These are phyloP conservation scores for Geosiphon pyriformis DNA, from an alignment of 192 early-diverging fungal species.

Conservation along the genomic window DNA sequence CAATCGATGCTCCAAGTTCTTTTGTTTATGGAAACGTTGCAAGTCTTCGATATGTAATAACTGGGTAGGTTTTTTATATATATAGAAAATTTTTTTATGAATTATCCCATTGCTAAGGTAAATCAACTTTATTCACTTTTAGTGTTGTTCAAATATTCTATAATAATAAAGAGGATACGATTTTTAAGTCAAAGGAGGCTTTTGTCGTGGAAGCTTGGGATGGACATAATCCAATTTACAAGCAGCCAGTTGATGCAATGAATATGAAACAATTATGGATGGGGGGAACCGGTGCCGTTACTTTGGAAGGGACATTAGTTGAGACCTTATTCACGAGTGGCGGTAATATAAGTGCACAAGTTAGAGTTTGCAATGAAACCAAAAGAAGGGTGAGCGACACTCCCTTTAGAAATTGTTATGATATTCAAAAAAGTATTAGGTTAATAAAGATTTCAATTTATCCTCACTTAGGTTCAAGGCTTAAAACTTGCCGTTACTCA, in stretches of 20 bases:
- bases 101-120: neutral
- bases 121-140: neutral
- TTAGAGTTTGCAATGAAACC: constrained; percentile 44
- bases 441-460: no score
- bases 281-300: constrained; percentile 36
- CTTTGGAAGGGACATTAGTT: constrained; percentile 31
- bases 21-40: constrained; percentile 44
- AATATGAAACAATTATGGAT: constrained; percentile 40
- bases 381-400: constrained; percentile 47
- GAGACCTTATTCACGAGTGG: constrained; percentile 36
- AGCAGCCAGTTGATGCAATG: constrained; percentile 27
- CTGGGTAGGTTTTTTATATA: constrained; percentile 39
- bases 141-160: constrained; percentile 52
- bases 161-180: constrained; percentile 47
- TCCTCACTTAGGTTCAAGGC: constrained; percentile 57
- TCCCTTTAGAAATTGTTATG: no score
- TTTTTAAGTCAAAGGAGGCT: constrained; percentile 53
- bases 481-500: constrained; percentile 41
- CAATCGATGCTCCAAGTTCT: constrained; percentile 54
- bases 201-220: constrained; percentile 54
- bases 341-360: constrained; percentile 38
- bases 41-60: constrained; percentile 51
- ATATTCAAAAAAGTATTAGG: no score
- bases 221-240: constrained; percentile 35
- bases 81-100: neutral